phyloP scores from a whole-genome alignment of 106 monocot genomes.

The Dendrobium nobile region DNA sequence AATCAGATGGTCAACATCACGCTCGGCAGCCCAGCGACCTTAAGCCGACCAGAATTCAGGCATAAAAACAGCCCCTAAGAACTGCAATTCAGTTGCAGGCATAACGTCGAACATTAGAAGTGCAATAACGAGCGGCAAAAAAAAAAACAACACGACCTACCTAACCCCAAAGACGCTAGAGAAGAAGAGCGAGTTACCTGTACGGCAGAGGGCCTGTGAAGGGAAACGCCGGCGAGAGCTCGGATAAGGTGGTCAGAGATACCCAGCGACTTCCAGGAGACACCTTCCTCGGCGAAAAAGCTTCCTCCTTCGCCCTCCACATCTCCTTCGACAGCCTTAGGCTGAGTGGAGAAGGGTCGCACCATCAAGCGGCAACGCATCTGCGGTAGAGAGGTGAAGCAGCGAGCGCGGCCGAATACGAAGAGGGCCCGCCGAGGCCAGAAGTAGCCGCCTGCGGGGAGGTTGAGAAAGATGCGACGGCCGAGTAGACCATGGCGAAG shows the following conservation, averaged over 20 bases:
- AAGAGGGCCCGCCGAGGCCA: neutral
- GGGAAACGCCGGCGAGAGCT: constrained; percentile 36
- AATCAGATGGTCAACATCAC: too few species aligned
- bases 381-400: neutral
- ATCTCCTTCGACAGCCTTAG: neutral
- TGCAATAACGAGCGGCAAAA: neutral
- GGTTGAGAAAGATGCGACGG: constrained; percentile 8
- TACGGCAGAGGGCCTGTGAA: constrained; percentile 63
- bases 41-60: too few species aligned
- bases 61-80: neutral
- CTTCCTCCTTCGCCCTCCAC: neutral
- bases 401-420: neutral
- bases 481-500: constrained; percentile 19
- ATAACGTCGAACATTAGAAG: constrained; percentile 12
- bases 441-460: neutral
- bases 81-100: neutral
- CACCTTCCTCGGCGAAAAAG: constrained; percentile 65
- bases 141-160: neutral
- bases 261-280: constrained; percentile 74
- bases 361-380: neutral
- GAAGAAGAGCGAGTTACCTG: constrained; percentile 36
- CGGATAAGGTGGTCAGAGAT: constrained; percentile 49
- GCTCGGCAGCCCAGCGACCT: too few species aligned
- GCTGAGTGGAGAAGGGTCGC: constrained; percentile 11
- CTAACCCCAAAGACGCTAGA: neutral